Evolutionary conservation across 176 grass and related monocot species (phyloP).

Genomic region (Aegilops umbellulata): DNA sequence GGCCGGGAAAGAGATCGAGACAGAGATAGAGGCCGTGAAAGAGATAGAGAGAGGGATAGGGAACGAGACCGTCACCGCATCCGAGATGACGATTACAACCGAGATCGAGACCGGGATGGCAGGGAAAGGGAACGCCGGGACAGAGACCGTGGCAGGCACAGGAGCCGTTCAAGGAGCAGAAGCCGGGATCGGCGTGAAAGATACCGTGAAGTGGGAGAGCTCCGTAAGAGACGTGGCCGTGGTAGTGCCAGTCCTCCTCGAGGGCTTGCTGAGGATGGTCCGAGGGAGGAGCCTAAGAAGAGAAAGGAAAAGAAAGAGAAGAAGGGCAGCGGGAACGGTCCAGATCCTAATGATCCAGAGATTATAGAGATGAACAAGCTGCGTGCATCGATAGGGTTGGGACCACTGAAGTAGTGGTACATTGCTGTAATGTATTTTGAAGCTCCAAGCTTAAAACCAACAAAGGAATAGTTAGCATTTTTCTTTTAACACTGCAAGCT

Average conservation of each 20-base stretch:
- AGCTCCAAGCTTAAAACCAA: background rate
- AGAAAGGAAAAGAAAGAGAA: constrained; percentile 82
- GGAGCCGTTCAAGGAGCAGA: constrained; percentile 66
- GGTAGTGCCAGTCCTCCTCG: constrained; percentile 52
- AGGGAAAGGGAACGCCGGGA: constrained; percentile 59
- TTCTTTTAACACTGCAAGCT: background rate
- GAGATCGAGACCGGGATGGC: constrained; percentile 55
- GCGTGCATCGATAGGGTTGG: constrained; percentile 56
- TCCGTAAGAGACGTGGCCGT: constrained; percentile 54
- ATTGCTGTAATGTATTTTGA: constrained; percentile 25
- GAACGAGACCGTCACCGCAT: constrained; percentile 52
- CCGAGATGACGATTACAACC: constrained; percentile 56
- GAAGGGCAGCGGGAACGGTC: constrained; percentile 51
- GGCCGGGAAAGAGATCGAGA: constrained; percentile 52
- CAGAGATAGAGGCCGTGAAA: constrained; percentile 49
- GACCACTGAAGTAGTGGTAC: constrained; percentile 54
- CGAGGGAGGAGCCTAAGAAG: constrained; percentile 58
- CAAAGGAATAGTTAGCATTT: background rate
- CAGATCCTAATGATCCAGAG: constrained; percentile 64
- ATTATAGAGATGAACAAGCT: constrained; percentile 78
- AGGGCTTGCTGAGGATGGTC: constrained; percentile 39
- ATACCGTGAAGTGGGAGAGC: constrained; percentile 66
- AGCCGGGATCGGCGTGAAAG: constrained; percentile 62
- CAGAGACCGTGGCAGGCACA: constrained; percentile 53
- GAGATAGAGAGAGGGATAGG: constrained; percentile 53